Evolutionary conservation across 2,329 filamentous ascomycete species (phyloP).

Genomic region (Gyromitra esculenta): DNA sequence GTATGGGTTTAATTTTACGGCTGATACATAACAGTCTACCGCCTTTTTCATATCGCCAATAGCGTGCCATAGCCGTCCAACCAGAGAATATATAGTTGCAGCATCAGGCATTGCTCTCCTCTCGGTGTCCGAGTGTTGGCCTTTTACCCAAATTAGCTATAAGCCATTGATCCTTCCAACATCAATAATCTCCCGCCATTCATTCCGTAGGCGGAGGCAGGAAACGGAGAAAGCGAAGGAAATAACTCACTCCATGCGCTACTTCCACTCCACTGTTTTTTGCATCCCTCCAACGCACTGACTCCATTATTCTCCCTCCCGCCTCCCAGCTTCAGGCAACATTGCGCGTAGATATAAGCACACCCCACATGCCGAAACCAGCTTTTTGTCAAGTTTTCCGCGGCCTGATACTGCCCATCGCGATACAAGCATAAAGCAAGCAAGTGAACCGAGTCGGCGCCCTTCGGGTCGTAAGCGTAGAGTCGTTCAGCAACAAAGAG

Average conservation of each 20-base stretch:
- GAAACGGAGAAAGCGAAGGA: not conserved
- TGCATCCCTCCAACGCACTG: constrained; percentile 81
- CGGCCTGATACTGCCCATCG: constrained; percentile 82
- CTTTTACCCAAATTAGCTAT: constrained; percentile 59
- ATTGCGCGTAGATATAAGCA: constrained; percentile 89
- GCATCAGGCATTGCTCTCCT: constrained; percentile 82
- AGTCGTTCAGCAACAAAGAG: constrained; percentile 92
- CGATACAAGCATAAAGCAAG: constrained; percentile 85
- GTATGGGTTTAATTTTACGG: constrained; percentile 89
- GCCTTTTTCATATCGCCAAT: constrained; percentile 84
- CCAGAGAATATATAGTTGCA: constrained; percentile 80
- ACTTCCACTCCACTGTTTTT: constrained; percentile 76
- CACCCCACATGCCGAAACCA: constrained; percentile 84
- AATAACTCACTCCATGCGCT: constrained; percentile 76
- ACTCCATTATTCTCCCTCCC: constrained; percentile 79
- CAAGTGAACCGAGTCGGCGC: constrained; percentile 81
- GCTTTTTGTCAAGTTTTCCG: constrained; percentile 83
- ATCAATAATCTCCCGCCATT: constrained; percentile 1
- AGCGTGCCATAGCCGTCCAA: constrained; percentile 86
- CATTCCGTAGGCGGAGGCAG: too few species aligned
- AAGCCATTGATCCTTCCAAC: not conserved
- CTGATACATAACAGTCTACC: constrained; percentile 84
- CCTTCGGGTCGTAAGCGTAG: constrained; percentile 81
- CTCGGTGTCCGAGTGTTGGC: constrained; percentile 77
- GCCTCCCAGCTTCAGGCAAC: constrained; percentile 78